Evolutionary conservation across 495 filamentous ascomycete genomes (phyloP).

Genomic region (Penicillium pancosmium): DNA sequence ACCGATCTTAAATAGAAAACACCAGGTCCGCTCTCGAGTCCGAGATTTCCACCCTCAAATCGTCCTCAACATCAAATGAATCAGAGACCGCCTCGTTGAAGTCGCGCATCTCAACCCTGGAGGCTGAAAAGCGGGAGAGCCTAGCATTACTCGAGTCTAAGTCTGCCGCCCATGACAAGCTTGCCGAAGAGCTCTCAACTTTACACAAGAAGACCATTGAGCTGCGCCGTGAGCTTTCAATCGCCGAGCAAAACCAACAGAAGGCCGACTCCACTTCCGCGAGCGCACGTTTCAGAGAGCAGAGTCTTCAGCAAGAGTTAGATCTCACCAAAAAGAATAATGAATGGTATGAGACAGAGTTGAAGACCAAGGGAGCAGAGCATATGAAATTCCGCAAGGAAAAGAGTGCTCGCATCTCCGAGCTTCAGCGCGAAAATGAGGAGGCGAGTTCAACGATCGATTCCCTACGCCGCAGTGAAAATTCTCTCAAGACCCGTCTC

Average conservation of each 20-base stretch:
- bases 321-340: constrained; percentile 83
- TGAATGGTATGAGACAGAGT: constrained; percentile 87
- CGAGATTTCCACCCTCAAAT: constrained; percentile 78
- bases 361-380: constrained; percentile 85
- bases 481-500: constrained; percentile 74
- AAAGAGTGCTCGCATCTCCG: constrained; percentile 81
- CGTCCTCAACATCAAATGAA: constrained; percentile 70
- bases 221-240: constrained; percentile 75
- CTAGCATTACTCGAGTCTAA: constrained; percentile 87
- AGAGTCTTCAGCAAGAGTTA: constrained; percentile 84
- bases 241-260: constrained; percentile 80
- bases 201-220: constrained; percentile 88
- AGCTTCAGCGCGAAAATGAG: constrained; percentile 86
- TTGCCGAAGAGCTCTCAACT: constrained; percentile 81
- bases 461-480: constrained; percentile 74
- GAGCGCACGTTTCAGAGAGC: constrained; percentile 82
- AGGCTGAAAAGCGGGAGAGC: constrained; percentile 89
- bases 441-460: constrained; percentile 77
- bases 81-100: constrained; percentile 77
- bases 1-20: constrained; percentile 52
- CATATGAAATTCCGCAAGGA: constrained; percentile 92
- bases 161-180: constrained; percentile 77
- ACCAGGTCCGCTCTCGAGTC: constrained; percentile 68
- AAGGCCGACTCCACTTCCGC: constrained; percentile 73
- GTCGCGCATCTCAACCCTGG: constrained; percentile 78